A percentile compares a stretch with the other conserved stretches of the same genome.
Evolutionary conservation across 164 flowering plant genomes (phyloP).

Genomic region (Malania oleifera): DNA sequence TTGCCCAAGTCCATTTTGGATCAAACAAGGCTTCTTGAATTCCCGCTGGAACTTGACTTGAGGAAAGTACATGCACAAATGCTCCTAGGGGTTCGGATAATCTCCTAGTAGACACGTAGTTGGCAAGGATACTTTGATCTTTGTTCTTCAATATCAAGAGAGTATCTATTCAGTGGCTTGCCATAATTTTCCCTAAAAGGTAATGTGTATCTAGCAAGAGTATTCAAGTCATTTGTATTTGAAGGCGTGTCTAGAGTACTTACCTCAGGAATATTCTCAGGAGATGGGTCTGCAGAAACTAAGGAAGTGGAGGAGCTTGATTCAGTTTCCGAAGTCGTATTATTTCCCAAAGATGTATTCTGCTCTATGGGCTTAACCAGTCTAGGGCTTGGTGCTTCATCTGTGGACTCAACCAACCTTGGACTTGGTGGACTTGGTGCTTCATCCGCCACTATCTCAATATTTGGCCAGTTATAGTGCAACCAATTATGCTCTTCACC

Average conservation of each 20-base stretch:
- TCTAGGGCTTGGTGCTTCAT: neutral
- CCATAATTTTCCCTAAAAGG: neutral
- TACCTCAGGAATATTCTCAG: conserved; percentile 1
- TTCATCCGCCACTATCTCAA: neutral
- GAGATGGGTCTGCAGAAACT: neutral
- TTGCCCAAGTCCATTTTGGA: neutral
- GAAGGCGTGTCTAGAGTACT: neutral
- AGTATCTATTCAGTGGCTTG: conserved; percentile 2
- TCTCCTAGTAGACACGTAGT: neutral
- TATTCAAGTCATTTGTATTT: neutral
- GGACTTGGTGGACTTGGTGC: no score
- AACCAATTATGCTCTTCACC: neutral
- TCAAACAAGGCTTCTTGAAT: neutral
- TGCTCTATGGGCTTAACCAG: neutral
- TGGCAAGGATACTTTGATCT: neutral
- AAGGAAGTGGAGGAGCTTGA: neutral
- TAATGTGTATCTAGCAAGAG: neutral
- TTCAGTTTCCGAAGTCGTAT: neutral
- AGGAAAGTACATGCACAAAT: neutral
- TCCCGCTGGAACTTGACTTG: neutral
- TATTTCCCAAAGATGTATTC: neutral
- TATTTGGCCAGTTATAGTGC: neutral
- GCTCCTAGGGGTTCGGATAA: neutral
- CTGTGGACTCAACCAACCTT: neutral
- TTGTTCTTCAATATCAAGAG: neutral